Conservation (phyloP, 352 stramenopile species). For the Thalassiosira mediterranea region DNA sequence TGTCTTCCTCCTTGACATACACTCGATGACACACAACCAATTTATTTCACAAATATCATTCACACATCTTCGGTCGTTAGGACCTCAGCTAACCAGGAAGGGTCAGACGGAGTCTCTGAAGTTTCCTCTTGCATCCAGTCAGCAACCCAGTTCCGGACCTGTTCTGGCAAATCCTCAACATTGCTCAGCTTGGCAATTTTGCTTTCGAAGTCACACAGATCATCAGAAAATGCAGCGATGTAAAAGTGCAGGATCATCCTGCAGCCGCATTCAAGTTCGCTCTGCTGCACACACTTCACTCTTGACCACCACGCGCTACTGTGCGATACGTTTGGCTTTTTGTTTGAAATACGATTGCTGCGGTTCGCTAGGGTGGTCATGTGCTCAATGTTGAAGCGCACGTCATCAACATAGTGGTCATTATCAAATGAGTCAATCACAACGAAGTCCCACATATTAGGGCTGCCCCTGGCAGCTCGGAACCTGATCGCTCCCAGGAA, state of each 20-base stretch:
- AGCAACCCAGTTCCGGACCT: background rate
- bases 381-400: background rate
- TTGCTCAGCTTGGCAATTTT: background rate
- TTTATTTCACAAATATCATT: too few species aligned
- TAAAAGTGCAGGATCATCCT: background rate
- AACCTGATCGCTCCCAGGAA: background rate
- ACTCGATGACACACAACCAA: too few species aligned
- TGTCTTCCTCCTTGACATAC: too few species aligned
- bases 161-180: background rate
- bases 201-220: background rate
- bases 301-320: background rate
- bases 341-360: background rate
- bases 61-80: too few species aligned
- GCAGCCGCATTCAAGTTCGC: background rate
- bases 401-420: background rate
- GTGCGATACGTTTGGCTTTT: background rate
- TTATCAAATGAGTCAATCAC: background rate
- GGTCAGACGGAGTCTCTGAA: too few species aligned
- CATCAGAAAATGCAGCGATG: background rate
- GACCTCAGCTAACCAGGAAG: too few species aligned
- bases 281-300: background rate
- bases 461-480: background rate
- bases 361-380: background rate
- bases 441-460: background rate
- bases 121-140: background rate